Evolutionary conservation across 2,329 filamentous ascomycete species (phyloP), one percentile per base, ranked within the genome.

Genomic region (Colletotrichum coccodes): DNA sequence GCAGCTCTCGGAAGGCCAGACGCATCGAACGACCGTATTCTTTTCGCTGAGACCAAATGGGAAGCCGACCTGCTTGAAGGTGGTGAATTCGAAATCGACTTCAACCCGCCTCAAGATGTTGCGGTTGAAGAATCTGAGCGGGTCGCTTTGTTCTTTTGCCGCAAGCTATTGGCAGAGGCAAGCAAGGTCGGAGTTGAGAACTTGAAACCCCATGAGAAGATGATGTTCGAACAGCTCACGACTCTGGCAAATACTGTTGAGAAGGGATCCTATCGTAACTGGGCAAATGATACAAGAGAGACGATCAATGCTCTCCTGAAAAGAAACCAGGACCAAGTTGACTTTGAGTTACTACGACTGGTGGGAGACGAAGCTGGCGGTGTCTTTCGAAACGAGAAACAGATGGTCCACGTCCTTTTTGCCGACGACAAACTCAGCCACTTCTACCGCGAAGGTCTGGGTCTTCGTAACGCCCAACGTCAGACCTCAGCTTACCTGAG

Each of bases 401-500:
- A 62, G 3, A 62, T 62, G 50, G 60, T 62, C 9, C 50, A 62
- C 3, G 60, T 62, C 16, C 50, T 62, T n/a, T 62, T 62, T 12
- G 60, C 60, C 2, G 60, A 47, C 7, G 60, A 56, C 49, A 62
- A 62, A 9, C 38, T 62, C 16, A 62, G 60, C 38, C 38, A 26
- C 14, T 62, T 62, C 50, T 62, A 62, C 60, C 50, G 60, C 4
- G 36, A 62, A 9, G 60, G 60, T 8, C 50, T 62, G 1, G 60
- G 60, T 6, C 36, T 56, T 1, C 49, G 50, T 14, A 62, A 62
- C 11, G 28, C 49, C 6, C 49, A 62, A 2, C 28, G 60, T 4
- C 60, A 62, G 5, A 21, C 56, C 3, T 34, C 60, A 7, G 49
- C 60, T 1, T 76, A 77, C 50, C 23, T 72, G 3, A 61, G 72